A percentile compares a stretch with the other conserved stretches of the same genome.
Conservation (phyloP, 768 basidiomycete species). For the Amanita muscaria region DNA sequence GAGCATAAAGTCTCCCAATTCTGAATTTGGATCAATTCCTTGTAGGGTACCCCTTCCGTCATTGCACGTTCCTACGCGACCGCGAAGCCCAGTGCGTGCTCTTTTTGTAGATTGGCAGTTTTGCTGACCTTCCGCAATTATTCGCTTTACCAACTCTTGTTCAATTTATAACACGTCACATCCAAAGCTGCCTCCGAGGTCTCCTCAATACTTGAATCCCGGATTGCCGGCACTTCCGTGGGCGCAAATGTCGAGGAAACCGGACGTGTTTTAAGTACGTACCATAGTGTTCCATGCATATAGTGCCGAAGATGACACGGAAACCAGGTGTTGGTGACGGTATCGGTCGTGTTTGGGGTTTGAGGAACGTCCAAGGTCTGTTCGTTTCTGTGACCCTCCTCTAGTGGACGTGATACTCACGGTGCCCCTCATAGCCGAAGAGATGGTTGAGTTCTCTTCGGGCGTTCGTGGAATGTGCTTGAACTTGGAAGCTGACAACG, state of each 20-base stretch:
- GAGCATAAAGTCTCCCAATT: slow-evolving; percentile 10
- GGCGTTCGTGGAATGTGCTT: slow-evolving; percentile 99
- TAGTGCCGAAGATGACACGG: not conserved
- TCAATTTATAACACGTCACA: slow-evolving; percentile 27
- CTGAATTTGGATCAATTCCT: slow-evolving; percentile 18
- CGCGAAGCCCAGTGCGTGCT: slow-evolving; percentile 84
- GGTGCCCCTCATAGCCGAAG: slow-evolving; percentile 59
- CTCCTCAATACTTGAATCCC: slow-evolving; percentile 96
- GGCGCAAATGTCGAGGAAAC: slow-evolving; percentile 98
- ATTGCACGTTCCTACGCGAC: slow-evolving; percentile 88
- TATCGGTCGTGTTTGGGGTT: slow-evolving; percentile 99
- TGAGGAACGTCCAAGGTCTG: slow-evolving; percentile 94
- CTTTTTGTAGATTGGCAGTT: slow-evolving; percentile 4
- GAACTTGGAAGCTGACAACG: slow-evolving; percentile 99
- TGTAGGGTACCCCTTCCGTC: slow-evolving; percentile 43
- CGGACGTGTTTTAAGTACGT: slow-evolving; percentile 94
- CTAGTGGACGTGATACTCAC: slow-evolving; percentile 9
- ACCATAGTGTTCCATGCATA: not conserved
- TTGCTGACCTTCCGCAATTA: slow-evolving; percentile 18
- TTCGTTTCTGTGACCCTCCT: slow-evolving; percentile 4
- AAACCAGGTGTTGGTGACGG: slow-evolving; percentile 93
- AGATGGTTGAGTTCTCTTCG: slow-evolving; percentile 99
- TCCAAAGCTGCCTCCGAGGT: slow-evolving; percentile 92
- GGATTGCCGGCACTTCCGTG: slow-evolving; percentile 87
- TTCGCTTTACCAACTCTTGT: slow-evolving; percentile 13